A percentile compares a stretch with the other conserved stretches of the same genome.
Evolutionary conservation across 331 rosid genomes (phyloP).

Genomic region (Malus hybrid): DNA sequence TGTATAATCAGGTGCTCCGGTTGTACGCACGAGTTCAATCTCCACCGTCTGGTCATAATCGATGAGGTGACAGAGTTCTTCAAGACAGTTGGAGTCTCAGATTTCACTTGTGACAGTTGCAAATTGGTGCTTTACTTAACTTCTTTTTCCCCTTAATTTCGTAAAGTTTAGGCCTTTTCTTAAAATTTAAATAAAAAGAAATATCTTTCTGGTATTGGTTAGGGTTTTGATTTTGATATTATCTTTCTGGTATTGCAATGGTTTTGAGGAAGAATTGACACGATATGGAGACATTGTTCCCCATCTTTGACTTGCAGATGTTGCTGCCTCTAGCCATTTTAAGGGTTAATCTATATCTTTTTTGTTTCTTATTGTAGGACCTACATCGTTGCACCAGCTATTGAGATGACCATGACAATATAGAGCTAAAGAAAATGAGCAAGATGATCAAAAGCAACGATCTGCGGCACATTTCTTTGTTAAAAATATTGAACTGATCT

Average conservation of each 20-base stretch:
- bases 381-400: too few species aligned
- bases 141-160: not conserved
- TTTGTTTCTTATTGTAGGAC: too few species aligned
- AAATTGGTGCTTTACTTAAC: slow-evolving; percentile 34
- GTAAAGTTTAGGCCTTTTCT: not conserved
- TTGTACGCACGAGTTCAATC: slow-evolving; percentile 73
- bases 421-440: too few species aligned
- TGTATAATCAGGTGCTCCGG: slow-evolving; percentile 69
- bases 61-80: slow-evolving; percentile 75
- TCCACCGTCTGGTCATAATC: slow-evolving; percentile 64
- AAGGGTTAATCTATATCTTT: too few species aligned
- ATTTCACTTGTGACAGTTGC: slow-evolving; percentile 14
- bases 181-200: not conserved
- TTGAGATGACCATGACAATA: too few species aligned
- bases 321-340: too few species aligned
- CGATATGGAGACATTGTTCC: too few species aligned
- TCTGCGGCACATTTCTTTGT: too few species aligned
- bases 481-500: too few species aligned
- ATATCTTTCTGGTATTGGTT: not conserved
- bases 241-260: not conserved
- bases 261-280: too few species aligned
- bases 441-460: too few species aligned
- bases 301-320: too few species aligned
- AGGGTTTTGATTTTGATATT: not conserved
- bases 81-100: slow-evolving; percentile 45